A percentile compares a stretch with the other conserved stretches of the same genome.
These are phyloP conservation scores for Entomortierella parvispora DNA, from an alignment of 192 early-diverging fungal species.

Conservation along the genomic window DNA sequence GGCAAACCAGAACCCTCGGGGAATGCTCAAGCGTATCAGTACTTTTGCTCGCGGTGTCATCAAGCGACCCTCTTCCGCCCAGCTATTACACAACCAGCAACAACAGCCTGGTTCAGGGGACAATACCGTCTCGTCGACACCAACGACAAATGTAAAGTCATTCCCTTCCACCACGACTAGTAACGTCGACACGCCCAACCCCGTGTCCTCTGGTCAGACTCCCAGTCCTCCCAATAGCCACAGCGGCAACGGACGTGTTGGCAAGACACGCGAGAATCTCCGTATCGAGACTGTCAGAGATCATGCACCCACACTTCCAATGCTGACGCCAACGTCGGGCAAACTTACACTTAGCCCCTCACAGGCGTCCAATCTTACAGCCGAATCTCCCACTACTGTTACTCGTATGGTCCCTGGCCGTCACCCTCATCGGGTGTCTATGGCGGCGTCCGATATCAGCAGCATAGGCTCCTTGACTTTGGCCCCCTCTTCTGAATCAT, in stretches of 20 bases:
- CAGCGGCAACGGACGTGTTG: neutral
- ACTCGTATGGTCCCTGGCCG: neutral
- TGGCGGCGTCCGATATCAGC: slow-evolving; percentile 10
- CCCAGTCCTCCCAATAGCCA: too few species aligned
- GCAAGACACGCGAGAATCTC: neutral
- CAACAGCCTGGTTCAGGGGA: neutral
- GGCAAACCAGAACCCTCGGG: slow-evolving; percentile 32
- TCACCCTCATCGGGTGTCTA: neutral
- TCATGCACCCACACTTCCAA: neutral
- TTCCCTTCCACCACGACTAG: neutral
- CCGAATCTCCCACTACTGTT: neutral
- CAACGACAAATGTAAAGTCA: neutral
- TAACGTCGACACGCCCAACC: neutral
- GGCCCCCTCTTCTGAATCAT: slow-evolving; percentile 24
- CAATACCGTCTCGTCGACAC: neutral
- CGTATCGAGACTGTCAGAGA: slow-evolving; percentile 21
- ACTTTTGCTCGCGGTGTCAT: slow-evolving; percentile 37
- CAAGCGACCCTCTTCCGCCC: slow-evolving; percentile 13
- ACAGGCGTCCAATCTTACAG: neutral
- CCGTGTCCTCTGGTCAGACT: too few species aligned
- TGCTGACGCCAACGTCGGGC: neutral
- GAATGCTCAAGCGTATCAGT: slow-evolving; percentile 39
- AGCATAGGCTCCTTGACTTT: slow-evolving; percentile 30
- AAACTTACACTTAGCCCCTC: neutral
- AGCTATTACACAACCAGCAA: neutral